A percentile compares a stretch with the other conserved stretches of the same genome.
Evolutionary conservation across 352 stramenopile genomes (phyloP).

Genomic region (Pythium volutum): DNA sequence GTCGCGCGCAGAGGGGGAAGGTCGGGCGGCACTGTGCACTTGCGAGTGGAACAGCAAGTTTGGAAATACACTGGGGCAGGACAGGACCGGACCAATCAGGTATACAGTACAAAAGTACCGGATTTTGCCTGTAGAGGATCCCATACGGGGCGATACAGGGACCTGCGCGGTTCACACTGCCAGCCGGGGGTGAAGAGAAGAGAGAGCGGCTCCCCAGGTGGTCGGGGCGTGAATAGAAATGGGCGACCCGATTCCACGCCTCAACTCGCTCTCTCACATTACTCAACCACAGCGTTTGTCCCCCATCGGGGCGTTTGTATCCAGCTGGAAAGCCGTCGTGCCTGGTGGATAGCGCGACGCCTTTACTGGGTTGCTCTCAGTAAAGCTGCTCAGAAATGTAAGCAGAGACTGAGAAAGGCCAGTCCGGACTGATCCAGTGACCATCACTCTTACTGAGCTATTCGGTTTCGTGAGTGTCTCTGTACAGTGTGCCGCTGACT

Average conservation of each 20-base stretch:
- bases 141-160: too few species aligned
- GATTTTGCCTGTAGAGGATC: too few species aligned
- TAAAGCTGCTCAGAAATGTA: not conserved
- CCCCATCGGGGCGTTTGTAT: not conserved
- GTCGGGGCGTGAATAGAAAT: not conserved
- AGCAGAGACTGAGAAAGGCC: too few species aligned
- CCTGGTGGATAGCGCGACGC: not conserved
- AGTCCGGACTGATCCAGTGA: not conserved
- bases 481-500: not conserved
- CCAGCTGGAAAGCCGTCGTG: not conserved
- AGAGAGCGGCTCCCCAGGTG: not conserved
- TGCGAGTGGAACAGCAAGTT: constrained; percentile 12
- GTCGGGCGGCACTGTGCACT: too few species aligned
- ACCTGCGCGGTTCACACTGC: too few species aligned
- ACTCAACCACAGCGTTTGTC: not conserved
- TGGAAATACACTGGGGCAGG: too few species aligned
- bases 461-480: constrained; percentile 2
- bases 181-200: not conserved
- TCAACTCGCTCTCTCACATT: not conserved
- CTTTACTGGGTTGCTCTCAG: not conserved
- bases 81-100: not conserved
- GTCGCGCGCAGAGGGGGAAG: too few species aligned
- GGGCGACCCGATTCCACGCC: not conserved
- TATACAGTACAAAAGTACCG: not conserved
- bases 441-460: constrained; percentile 6